These are phyloP conservation scores for Aspergillus wentii DNA, from an alignment of 495 filamentous ascomycete species.

Conservation along the genomic window DNA sequence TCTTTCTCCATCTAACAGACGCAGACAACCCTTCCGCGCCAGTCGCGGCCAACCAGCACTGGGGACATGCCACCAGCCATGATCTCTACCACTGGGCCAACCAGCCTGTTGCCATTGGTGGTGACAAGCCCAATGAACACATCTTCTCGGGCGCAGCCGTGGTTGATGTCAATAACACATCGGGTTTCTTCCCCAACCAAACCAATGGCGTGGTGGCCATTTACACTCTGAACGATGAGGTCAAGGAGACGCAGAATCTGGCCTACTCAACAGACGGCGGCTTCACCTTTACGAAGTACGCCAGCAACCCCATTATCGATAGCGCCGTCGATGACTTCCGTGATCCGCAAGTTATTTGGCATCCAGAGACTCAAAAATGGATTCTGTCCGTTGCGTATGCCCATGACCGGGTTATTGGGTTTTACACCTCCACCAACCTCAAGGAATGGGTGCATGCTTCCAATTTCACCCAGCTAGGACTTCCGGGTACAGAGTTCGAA, in stretches of 20 bases:
- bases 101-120: constrained; percentile 46
- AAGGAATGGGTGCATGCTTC: constrained; percentile 45
- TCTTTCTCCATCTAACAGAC: neutral
- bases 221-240: constrained; percentile 39
- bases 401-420: constrained; percentile 41
- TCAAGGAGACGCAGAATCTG: constrained; percentile 41
- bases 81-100: constrained; percentile 51
- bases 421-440: constrained; percentile 46
- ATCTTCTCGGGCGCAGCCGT: constrained; percentile 47
- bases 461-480: constrained; percentile 39
- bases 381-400: constrained; percentile 45
- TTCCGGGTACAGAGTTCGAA: constrained; percentile 47
- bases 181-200: constrained; percentile 48
- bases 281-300: constrained; percentile 47
- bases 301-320: constrained; percentile 42
- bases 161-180: constrained; percentile 47
- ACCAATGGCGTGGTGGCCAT: constrained; percentile 47
- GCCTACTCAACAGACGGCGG: constrained; percentile 48
- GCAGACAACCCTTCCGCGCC: constrained; percentile 34
- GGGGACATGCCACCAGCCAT: constrained; percentile 47
- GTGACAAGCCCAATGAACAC: constrained; percentile 27
- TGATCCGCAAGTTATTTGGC: constrained; percentile 50
- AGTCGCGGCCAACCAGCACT: constrained; percentile 48
- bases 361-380: constrained; percentile 38
- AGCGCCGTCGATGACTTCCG: constrained; percentile 37